phyloP scores from a whole-genome alignment of 306 rosid genomes.

The Fragaria nilgerrensis region DNA sequence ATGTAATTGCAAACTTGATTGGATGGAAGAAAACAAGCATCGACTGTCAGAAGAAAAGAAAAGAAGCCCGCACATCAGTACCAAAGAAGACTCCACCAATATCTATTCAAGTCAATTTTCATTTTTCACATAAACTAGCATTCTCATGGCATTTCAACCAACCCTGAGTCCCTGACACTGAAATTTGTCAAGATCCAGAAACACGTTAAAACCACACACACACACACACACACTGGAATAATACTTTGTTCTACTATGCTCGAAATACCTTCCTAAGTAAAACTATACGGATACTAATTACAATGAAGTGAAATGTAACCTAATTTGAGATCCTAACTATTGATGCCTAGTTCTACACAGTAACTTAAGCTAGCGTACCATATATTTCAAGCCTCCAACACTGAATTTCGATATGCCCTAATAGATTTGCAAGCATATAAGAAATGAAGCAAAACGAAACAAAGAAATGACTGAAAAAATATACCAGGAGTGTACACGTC shows the following conservation, averaged over 20 bases:
- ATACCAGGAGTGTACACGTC: conserved; percentile 80
- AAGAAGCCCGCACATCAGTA: conserved; percentile 30
- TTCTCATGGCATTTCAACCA: neutral
- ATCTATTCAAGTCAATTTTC: neutral
- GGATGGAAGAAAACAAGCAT: conserved; percentile 92
- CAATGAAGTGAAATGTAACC: neutral
- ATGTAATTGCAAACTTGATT: conserved; percentile 81
- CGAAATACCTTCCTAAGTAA: neutral
- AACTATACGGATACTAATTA: neutral
- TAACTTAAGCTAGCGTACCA: neutral
- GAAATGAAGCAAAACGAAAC: neutral
- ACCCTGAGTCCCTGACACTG: neutral
- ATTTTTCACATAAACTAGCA: neutral
- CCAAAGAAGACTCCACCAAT: neutral
- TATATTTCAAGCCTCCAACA: neutral
- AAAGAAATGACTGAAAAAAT: conserved; percentile 19
- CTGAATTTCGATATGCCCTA: neutral
- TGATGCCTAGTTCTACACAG: neutral
- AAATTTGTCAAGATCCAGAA: neutral
- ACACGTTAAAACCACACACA: neutral
- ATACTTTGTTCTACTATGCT: neutral
- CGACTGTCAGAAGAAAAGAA: conserved; percentile 58
- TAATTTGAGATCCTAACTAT: neutral
- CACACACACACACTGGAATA: neutral
- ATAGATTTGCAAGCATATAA: neutral